These are phyloP conservation scores for Russula griseocarnosa DNA, from an alignment of 768 basidiomycete species.

Conservation along the genomic window DNA sequence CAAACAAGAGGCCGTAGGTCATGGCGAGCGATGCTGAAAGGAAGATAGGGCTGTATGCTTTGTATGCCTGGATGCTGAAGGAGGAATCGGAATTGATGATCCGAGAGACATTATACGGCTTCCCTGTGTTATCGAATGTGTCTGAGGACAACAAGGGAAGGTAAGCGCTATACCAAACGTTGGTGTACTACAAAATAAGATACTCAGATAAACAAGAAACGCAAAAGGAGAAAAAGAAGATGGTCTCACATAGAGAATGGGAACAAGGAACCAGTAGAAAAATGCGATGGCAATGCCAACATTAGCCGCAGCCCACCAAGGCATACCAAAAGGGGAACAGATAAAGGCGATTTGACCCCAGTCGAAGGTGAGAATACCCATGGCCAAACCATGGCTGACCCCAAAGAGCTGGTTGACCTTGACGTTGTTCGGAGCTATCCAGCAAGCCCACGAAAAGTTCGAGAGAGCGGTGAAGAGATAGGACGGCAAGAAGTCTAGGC, in stretches of 20 bases:
- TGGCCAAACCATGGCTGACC: slow-evolving; percentile 40
- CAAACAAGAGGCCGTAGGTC: slow-evolving; percentile 76
- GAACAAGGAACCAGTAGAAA: slow-evolving; percentile 67
- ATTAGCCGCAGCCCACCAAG: slow-evolving; percentile 82
- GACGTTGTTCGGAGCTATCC: slow-evolving; percentile 69
- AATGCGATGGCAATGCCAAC: slow-evolving; percentile 56
- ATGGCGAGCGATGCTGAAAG: slow-evolving; percentile 67
- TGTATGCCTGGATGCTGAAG: slow-evolving; percentile 54
- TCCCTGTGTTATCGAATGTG: slow-evolving; percentile 64
- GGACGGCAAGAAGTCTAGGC: slow-evolving; percentile 11
- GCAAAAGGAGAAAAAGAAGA: neutral
- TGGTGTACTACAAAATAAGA: slow-evolving; percentile 33
- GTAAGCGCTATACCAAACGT: slow-evolving; percentile 29
- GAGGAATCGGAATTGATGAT: slow-evolving; percentile 54
- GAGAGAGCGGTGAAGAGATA: slow-evolving; percentile 32
- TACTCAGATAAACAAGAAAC: neutral
- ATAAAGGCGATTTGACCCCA: slow-evolving; percentile 55
- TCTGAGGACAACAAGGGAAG: slow-evolving; percentile 53
- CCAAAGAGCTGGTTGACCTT: slow-evolving; percentile 76
- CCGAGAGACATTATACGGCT: slow-evolving; percentile 50
- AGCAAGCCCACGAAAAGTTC: slow-evolving; percentile 48
- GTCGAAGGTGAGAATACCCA: no score
- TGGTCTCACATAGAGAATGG: slow-evolving; percentile 45
- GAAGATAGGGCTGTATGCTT: slow-evolving; percentile 58
- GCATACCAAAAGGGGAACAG: slow-evolving; percentile 67